Evolutionary conservation across 129 eudicot genomes (phyloP).

Genomic region (Scalesia atractyloides): DNA sequence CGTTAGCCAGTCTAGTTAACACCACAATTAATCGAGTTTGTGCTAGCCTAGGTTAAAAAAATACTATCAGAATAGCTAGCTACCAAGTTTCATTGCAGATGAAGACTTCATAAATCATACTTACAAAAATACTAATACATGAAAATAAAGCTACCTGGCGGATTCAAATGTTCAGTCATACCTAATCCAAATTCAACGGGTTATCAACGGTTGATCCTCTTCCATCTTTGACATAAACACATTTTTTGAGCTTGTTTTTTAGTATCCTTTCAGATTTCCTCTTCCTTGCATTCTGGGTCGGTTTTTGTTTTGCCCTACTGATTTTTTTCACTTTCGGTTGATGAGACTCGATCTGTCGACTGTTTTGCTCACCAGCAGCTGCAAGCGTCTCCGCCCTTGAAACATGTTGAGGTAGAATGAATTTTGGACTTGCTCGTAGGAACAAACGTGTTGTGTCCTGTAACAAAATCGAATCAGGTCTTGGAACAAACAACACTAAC

Average conservation of each 20-base stretch:
- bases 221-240: slow-evolving; percentile 18
- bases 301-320: not conserved
- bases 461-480: not conserved
- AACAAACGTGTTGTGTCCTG: not conserved
- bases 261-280: slow-evolving; percentile 23
- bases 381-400: not conserved
- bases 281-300: not conserved
- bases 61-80: not conserved
- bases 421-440: not conserved
- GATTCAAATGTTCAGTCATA: not conserved
- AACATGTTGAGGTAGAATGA: slow-evolving; percentile 10
- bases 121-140: not conserved
- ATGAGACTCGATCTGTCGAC: not conserved
- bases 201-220: slow-evolving; percentile 16
- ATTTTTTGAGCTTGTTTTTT: slow-evolving; percentile 18
- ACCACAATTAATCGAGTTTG: too few species aligned
- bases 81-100: not conserved
- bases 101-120: not conserved
- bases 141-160: not conserved
- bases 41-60: not conserved
- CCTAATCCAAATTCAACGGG: slow-evolving; percentile 8
- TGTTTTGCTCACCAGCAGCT: not conserved
- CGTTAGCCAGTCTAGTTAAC: not conserved
- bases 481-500: not conserved
- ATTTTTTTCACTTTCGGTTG: not conserved